Conservation (phyloP, 2,329 filamentous ascomycete species). For the Aspergillus niger region DNA sequence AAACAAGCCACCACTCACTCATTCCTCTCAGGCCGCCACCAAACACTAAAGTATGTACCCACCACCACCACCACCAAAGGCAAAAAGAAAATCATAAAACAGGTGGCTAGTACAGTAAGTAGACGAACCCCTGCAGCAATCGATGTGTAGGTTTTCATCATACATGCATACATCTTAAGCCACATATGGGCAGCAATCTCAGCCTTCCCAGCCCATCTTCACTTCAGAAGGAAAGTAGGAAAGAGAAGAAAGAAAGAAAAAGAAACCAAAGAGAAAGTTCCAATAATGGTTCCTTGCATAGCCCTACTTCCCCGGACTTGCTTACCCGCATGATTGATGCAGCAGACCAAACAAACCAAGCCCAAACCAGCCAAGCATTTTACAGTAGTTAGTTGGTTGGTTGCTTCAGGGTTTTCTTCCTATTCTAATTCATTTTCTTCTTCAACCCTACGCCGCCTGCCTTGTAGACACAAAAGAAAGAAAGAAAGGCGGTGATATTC, state of each 20-base stretch:
- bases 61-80: neutral
- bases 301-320: constrained; percentile 6
- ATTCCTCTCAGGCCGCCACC: neutral
- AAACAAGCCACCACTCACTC: neutral
- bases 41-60: neutral
- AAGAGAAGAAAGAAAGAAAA: neutral
- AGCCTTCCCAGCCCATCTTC: no score
- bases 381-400: neutral
- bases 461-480: no score
- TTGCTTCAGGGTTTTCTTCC: no score
- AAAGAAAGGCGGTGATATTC: no score
- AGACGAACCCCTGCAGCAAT: neutral
- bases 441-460: no score
- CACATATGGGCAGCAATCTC: neutral
- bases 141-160: neutral
- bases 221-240: neutral
- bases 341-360: neutral
- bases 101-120: neutral
- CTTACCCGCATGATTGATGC: neutral
- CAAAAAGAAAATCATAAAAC: neutral
- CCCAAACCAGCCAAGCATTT: neutral
- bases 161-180: neutral
- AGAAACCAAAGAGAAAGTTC: neutral
- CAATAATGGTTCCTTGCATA: constrained; percentile 11
- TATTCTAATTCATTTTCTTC: no score